Base-by-base conservation (phyloP, 495 filamentous ascomycete species). In the Penicillium soppii region DNA sequence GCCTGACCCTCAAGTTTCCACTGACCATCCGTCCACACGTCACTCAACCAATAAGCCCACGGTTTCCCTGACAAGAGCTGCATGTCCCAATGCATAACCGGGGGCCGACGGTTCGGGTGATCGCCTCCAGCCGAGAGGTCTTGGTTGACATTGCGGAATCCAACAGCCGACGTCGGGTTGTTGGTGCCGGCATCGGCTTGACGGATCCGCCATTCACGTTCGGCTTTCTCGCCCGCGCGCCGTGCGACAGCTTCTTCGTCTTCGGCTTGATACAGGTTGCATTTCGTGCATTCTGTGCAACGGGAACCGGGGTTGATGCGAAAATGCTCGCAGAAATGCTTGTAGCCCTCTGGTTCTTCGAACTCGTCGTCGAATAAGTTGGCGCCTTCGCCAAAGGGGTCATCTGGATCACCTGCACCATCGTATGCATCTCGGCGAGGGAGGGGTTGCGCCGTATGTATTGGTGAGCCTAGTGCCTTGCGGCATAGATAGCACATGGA, bases 261-360 rank as follows among this genome's bases (percentile, higher is more conserved):
- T 74, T 96, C 94, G 15, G 78, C 76, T 51, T 86, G 80, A 75
- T 96, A 98, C 33, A 98, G 76, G 65, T 96, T 92, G 68, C 94
- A 98, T 66, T 85, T 86, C 20, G 82, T 83, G 70, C 92, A 97
- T 56, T 91, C 82, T 1, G 62, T 74, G 59, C 94, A 98, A 23
- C 74, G 70, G 26, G 82, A 79, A 7, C 86, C 88, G 0, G 88
- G 87, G 29, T 70, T 76, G 23, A 73, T 61, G n/a, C 94, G 78
- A 67, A 98, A 97, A 68, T 98, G 94, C 57, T 96, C 83, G 63
- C 94, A 98, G 59, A 96, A 98, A 67, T 98, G 94, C 21, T 80
- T 70, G 60, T 98, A 97, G 6, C 91, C 88, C 57, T 88, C 80
- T 1, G 76, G 75, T 51, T 79, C 78, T 44, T 70, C 74, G 9